Evolutionary conservation across 2,329 filamentous ascomycete species (phyloP), one percentile per base, ranked within the genome.

Genomic region (Venturia carpophila): DNA sequence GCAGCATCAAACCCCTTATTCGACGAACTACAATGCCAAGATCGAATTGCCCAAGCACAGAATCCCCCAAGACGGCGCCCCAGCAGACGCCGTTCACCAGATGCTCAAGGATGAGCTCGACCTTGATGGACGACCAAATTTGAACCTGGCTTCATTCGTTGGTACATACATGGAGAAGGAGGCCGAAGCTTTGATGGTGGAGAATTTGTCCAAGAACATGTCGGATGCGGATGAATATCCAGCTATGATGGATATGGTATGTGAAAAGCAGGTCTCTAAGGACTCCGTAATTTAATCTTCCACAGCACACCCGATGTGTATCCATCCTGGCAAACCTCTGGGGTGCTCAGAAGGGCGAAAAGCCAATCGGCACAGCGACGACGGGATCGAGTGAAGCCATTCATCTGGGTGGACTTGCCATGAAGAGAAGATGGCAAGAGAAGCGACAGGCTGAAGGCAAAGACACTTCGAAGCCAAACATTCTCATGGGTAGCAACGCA

Each of bases 341-440:
- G 88, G 81, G 83, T 21, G 82, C 82, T 10, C 79, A 84, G 70
- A 80, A 83, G 66, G 80, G 80, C 0, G 84, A 88, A 71, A 85
- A 82, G 66, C 85, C 87, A 5, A 81, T 90, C 63, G 88, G 88
- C 1, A 84, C 85, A 0, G 87, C 87, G 3, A 90, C 87, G 0
- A 89, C 87, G 0, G 88, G 88, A 0, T 89, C 86, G 0, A 87
- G 83, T 13, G 87, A 90, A 73, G 87, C 86, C 0, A 88, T 90
- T 66, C 86, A 88, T 70, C 80, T 90, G 0, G 88, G 86, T 41
- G 87, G 86, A 1, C 76, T 90, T 24, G 87, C 87, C 3, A 89
- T 91, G 87, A 90, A 90, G 77, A 79, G 86, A n/a, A 79, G 84
- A 24, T 90, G 87, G 88, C 86, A 90, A 72, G 84, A 88, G 70